phyloP scores from a whole-genome alignment of 371 early-diverging fungal species.

The Apophysomyces trapeziformis region DNA sequence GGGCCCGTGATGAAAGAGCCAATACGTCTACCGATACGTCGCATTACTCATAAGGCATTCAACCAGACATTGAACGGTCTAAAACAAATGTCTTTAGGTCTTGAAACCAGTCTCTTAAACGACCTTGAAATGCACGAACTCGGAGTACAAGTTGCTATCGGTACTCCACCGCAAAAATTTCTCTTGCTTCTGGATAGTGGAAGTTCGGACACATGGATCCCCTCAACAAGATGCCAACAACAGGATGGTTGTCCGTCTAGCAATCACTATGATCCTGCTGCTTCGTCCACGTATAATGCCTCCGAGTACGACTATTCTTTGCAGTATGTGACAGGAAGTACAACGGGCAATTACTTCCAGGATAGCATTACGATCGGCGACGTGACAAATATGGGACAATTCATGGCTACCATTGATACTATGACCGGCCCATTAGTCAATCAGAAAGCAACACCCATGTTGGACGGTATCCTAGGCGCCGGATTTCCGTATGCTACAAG shows the following conservation, averaged over 20 bases:
- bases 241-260: conserved; percentile 7
- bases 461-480: conserved; percentile 22
- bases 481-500: conserved; percentile 8
- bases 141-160: not conserved
- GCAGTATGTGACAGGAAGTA: conserved; percentile 12
- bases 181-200: conserved; percentile 19
- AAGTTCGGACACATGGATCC: conserved; percentile 23
- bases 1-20: not conserved
- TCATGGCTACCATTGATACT: conserved; percentile 10
- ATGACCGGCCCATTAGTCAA: conserved; percentile 4
- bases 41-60: not conserved
- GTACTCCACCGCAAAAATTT: conserved; percentile 17
- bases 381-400: not conserved
- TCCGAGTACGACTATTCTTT: not conserved
- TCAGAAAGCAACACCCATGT: not conserved
- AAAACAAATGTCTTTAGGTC: not conserved
- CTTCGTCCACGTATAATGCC: conserved; percentile 9
- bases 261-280: not conserved
- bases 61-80: not conserved
- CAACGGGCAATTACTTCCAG: conserved; percentile 15
- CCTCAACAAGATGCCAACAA: not conserved
- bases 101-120: not conserved
- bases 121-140: not conserved
- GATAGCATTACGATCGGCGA: conserved; percentile 13
- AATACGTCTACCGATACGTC: not conserved